These are phyloP conservation scores for Penicillium ucsense DNA, from an alignment of 495 filamentous ascomycete species.

Conservation along the genomic window DNA sequence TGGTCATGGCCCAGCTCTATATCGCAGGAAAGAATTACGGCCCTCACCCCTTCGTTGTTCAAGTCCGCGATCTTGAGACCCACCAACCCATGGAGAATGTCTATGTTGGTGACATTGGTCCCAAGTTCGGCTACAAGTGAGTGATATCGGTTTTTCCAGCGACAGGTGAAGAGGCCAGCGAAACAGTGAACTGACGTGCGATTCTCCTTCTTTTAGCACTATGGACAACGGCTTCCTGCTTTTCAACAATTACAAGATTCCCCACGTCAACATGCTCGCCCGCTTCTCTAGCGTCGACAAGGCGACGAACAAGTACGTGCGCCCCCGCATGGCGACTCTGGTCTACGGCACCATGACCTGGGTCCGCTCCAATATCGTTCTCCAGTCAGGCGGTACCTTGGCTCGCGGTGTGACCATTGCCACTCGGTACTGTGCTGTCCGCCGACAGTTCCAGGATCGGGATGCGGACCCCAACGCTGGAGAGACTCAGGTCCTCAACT, in stretches of 20 bases:
- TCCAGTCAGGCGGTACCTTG: constrained; percentile 54
- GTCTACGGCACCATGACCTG: constrained; percentile 66
- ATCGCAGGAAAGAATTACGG: constrained; percentile 55
- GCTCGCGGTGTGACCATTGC: constrained; percentile 69
- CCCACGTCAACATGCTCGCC: constrained; percentile 60
- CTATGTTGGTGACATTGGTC: constrained; percentile 65
- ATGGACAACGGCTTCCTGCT: constrained; percentile 72
- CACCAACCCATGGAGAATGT: constrained; percentile 62
- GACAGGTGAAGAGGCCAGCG: not conserved
- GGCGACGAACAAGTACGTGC: constrained; percentile 50
- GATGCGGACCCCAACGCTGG: constrained; percentile 45
- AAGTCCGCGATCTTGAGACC: constrained; percentile 59
- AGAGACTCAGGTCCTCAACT: constrained; percentile 64
- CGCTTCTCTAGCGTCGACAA: constrained; percentile 54
- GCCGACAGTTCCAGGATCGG: constrained; percentile 62
- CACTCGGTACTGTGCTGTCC: constrained; percentile 56
- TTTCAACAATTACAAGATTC: constrained; percentile 61
- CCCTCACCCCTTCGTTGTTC: constrained; percentile 68
- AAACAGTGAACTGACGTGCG: not conserved
- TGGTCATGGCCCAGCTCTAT: constrained; percentile 63
- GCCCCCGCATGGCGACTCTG: constrained; percentile 52
- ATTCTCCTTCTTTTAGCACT: constrained; percentile 29
- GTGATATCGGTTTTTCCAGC: constrained; percentile 1
- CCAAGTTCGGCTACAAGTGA: constrained; percentile 59
- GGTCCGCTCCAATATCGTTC: constrained; percentile 62